phyloP scores from a whole-genome alignment of 2,329 filamentous ascomycete species.

The Hypocrella siamensis region DNA sequence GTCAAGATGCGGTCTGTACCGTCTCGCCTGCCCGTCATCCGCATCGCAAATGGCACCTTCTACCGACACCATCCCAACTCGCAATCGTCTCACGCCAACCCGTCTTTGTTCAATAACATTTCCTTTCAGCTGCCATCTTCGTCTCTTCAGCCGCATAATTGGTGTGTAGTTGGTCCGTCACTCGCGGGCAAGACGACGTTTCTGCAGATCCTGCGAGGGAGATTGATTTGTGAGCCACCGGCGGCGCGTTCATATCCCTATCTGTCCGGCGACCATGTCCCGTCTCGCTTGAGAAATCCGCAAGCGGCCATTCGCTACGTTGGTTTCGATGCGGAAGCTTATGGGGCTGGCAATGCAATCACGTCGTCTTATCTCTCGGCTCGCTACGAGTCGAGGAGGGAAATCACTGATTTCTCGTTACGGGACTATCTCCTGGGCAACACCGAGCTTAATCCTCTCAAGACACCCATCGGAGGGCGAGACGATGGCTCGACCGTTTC shows the following conservation, averaged over 20 bases:
- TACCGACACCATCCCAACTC: constrained; percentile 58
- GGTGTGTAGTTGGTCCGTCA: constrained; percentile 73
- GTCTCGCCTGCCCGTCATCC: constrained; percentile 43
- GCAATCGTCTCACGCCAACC: constrained; percentile 38
- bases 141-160: constrained; percentile 41
- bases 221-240: constrained; percentile 61
- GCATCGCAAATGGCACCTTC: constrained; percentile 67
- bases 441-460: constrained; percentile 63
- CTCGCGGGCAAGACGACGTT: constrained; percentile 70
- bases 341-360: constrained; percentile 36
- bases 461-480: constrained; percentile 21
- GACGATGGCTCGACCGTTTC: constrained; percentile 36
- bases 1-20: constrained; percentile 2
- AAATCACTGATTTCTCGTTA: constrained; percentile 77
- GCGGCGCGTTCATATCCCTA: constrained; percentile 64
- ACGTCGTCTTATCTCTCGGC: constrained; percentile 76
- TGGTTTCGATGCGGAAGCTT: constrained; percentile 66
- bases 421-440: constrained; percentile 68
- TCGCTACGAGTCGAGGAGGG: constrained; percentile 75
- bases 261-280: constrained; percentile 47
- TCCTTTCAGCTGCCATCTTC: constrained; percentile 53
- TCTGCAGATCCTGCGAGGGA: constrained; percentile 61
- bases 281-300: constrained; percentile 38
- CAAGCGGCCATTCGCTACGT: constrained; percentile 70
- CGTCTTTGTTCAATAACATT: constrained; percentile 56